Evolutionary conservation across 192 early-diverging fungal genomes (phyloP), one percentile per base, ranked within the genome.

Genomic region (Gorgonomyces haynaldii): DNA sequence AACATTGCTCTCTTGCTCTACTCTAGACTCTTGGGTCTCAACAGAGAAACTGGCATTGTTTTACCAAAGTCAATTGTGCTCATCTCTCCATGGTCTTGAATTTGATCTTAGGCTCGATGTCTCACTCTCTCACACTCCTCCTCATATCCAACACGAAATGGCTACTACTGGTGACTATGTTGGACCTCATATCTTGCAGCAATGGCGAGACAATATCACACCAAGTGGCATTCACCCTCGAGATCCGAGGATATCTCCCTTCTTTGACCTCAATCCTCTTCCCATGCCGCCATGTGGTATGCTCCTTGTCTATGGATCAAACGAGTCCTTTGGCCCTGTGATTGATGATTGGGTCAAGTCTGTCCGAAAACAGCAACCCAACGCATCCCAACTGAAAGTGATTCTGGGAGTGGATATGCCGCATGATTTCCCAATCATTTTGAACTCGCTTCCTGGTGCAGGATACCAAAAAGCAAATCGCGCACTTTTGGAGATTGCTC

Each of bases 51-150:
- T 4, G 32, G 42, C 20, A 2, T 46, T 23, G 41, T 54, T 13
- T 12, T 40, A 7, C 39, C 46, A 4, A 40, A 44, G 15, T 32
- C 36, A n/a, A 17, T 28, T 19, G 24, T 61, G 35, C 21, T 56
- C 3, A 31, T 56, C 10, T 35, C 37, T 17, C 58, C 58, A 10
- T 61, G 58, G 58, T n/a, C n/a, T n/a, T n/a, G n/a, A n/a, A n/a
- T n/a, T n/a, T n/a, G n/a, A n/a, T n/a, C n/a, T n/a, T n/a, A n/a
- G n/a, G n/a, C 40, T 61, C 4, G 45, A 61, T 50, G 15, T 54
- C 2, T 36, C 31, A 2, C 46, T 49, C 2, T 49, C 46, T 2
- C 46, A 49, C 20, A 49, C 46, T 9, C 46, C 46, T 13, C 41
- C 50, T 31, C 54, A 45, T 27, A 45, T 49, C 26, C 19, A 30